These are phyloP conservation scores for Bonia amplexicaulis DNA, from an alignment of 176 grass and related monocot species.

Conservation along the genomic window DNA sequence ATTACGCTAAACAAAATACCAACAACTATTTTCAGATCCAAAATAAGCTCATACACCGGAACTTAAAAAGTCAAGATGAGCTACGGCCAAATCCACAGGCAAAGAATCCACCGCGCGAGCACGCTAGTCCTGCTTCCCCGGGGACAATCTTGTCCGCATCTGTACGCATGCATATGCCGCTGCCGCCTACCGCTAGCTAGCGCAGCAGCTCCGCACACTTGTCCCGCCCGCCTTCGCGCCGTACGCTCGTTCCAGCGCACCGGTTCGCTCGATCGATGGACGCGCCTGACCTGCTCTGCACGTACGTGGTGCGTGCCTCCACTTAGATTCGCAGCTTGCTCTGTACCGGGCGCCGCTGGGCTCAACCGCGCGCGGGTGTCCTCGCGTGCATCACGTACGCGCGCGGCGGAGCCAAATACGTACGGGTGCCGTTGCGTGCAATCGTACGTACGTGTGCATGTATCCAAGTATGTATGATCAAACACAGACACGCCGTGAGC, in stretches of 20 bases:
- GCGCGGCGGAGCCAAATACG: neutral
- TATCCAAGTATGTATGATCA: too few species aligned
- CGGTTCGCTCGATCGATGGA: neutral
- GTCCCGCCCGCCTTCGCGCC: neutral
- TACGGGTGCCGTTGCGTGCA: neutral
- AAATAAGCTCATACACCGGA: too few species aligned
- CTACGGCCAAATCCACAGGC: neutral
- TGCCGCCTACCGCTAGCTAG: neutral
- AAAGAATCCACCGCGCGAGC: neutral
- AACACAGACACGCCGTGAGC: too few species aligned
- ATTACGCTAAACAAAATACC: too few species aligned
- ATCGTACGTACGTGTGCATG: too few species aligned
- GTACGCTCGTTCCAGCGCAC: neutral
- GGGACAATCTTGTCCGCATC: neutral
- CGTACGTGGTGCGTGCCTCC: too few species aligned
- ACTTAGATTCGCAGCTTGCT: neutral
- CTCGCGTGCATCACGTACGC: neutral
- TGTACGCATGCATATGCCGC: neutral
- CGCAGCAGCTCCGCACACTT: conserved; percentile 26
- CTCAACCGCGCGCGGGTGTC: neutral
- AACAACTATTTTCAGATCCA: too few species aligned
- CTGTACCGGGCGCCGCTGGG: neutral
- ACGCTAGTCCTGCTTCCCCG: conserved; percentile 11
- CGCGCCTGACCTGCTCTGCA: too few species aligned
- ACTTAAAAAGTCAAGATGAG: too few species aligned